A percentile compares a stretch with the other conserved stretches of the same genome.
phyloP scores from a whole-genome alignment of 306 rosid species.

The Cucurbita ficifolia region DNA sequence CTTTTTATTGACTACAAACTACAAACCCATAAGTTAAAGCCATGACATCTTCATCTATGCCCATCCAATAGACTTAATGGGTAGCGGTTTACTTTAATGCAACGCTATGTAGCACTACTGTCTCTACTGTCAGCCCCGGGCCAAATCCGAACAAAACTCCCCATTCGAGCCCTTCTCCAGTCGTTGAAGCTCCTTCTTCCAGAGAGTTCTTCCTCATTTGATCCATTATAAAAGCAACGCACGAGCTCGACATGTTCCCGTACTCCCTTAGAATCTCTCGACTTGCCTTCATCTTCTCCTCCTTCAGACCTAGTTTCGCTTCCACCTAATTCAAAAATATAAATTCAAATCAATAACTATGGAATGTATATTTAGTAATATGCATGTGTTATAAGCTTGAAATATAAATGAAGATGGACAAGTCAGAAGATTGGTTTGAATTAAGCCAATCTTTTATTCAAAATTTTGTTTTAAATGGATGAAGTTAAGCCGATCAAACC shows the following conservation, averaged over 20 bases:
- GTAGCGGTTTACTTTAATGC: background rate
- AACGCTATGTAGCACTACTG: constrained; percentile 28
- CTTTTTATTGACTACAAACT: too few relatives aligned
- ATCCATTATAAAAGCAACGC: constrained; percentile 39
- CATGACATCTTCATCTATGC: too few relatives aligned
- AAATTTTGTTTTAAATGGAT: too few relatives aligned
- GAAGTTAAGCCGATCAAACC: too few relatives aligned
- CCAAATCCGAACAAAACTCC: constrained; percentile 52
- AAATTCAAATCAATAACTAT: too few relatives aligned
- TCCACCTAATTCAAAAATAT: constrained; percentile 18
- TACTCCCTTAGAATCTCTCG: constrained; percentile 37
- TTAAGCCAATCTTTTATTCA: too few relatives aligned
- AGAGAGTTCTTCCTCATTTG: constrained; percentile 30
- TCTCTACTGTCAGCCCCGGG: constrained; percentile 47
- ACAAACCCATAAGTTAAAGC: too few relatives aligned
- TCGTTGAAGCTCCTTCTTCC: constrained; percentile 24
- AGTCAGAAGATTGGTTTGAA: too few relatives aligned
- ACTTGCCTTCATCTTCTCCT: constrained; percentile 26
- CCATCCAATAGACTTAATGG: too few relatives aligned
- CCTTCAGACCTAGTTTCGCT: constrained; percentile 24
- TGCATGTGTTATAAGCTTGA: too few relatives aligned
- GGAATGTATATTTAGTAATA: too few relatives aligned
- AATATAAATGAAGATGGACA: too few relatives aligned
- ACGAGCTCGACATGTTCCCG: constrained; percentile 53
- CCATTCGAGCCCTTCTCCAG: constrained; percentile 49